Evolutionary conservation across 176 grass and related monocot genomes (phyloP).

Genomic region (Canna indica): DNA sequence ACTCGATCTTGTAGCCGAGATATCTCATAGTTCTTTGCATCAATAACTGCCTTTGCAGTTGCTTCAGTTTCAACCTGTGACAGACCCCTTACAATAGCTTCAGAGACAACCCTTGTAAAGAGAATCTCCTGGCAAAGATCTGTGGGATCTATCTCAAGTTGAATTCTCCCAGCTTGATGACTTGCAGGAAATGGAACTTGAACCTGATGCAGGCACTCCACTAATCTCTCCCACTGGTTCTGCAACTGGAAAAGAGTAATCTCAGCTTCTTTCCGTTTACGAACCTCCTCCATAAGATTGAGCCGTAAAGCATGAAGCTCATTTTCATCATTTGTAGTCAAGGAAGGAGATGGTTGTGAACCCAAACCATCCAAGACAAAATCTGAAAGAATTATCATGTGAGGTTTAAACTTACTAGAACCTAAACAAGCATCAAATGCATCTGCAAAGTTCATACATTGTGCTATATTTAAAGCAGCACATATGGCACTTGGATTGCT

Average conservation of each 20-base stretch:
- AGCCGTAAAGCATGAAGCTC: not conserved
- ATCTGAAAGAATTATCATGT: not conserved
- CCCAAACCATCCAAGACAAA: not conserved
- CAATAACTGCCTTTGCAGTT: not conserved
- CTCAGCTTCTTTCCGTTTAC: not conserved
- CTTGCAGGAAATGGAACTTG: not conserved
- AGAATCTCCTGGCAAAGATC: not conserved
- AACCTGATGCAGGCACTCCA: not conserved
- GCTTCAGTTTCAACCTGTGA: not conserved
- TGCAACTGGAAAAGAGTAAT: not conserved
- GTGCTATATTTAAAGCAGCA: too few species aligned
- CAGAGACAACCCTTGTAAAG: not conserved
- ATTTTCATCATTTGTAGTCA: not conserved
- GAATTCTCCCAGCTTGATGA: not conserved
- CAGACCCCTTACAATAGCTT: not conserved
- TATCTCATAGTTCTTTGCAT: not conserved
- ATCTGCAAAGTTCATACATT: too few species aligned
- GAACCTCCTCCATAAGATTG: not conserved
- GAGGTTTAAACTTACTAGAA: not conserved
- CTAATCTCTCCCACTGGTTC: not conserved
- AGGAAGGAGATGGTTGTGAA: not conserved
- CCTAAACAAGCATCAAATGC: too few species aligned
- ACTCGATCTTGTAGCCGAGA: not conserved
- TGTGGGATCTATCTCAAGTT: not conserved
- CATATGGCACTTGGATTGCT: too few species aligned